Evolutionary conservation across 2,329 filamentous ascomycete genomes (phyloP).

Genomic region (Hysterium pulicare): DNA sequence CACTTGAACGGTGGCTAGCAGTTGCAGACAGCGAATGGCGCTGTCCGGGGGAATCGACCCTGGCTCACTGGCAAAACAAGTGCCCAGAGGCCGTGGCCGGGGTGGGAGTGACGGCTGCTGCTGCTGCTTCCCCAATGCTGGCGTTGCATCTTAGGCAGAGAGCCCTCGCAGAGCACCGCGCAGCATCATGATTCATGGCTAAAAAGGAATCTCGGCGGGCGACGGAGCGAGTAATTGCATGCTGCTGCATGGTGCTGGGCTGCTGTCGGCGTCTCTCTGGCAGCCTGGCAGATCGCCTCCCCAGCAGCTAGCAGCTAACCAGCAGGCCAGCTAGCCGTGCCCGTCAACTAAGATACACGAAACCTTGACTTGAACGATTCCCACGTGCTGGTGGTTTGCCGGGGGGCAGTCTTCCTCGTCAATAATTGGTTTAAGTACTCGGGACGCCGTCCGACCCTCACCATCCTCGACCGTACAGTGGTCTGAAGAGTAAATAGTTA

Average conservation of each 20-base stretch:
- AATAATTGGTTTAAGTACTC: slow-evolving; percentile 27
- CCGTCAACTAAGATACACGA: slow-evolving; percentile 41
- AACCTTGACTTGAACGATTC: slow-evolving; percentile 38
- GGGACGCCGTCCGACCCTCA: background rate
- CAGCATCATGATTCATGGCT: no score
- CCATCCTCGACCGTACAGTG: background rate
- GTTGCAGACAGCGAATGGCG: background rate
- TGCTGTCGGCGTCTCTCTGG: no score
- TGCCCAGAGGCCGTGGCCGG: background rate
- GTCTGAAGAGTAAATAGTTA: slow-evolving; percentile 8
- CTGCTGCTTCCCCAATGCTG: no score
- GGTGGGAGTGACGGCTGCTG: no score
- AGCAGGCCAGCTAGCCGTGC: slow-evolving; percentile 32
- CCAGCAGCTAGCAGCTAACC: background rate
- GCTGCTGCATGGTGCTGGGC: no score
- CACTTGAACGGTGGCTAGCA: background rate
- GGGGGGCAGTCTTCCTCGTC: slow-evolving; percentile 20
- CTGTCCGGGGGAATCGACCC: background rate
- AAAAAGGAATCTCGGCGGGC: no score
- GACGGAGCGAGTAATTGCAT: no score
- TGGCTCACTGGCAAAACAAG: background rate
- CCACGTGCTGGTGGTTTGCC: slow-evolving; percentile 32
- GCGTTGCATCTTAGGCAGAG: no score
- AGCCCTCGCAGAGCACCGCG: no score
- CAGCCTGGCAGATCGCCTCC: background rate